A percentile compares a stretch with the other conserved stretches of the same genome.
Evolutionary conservation across 176 grass and related monocot species (phyloP).

Genomic region (Miscanthus lutarioriparius): DNA sequence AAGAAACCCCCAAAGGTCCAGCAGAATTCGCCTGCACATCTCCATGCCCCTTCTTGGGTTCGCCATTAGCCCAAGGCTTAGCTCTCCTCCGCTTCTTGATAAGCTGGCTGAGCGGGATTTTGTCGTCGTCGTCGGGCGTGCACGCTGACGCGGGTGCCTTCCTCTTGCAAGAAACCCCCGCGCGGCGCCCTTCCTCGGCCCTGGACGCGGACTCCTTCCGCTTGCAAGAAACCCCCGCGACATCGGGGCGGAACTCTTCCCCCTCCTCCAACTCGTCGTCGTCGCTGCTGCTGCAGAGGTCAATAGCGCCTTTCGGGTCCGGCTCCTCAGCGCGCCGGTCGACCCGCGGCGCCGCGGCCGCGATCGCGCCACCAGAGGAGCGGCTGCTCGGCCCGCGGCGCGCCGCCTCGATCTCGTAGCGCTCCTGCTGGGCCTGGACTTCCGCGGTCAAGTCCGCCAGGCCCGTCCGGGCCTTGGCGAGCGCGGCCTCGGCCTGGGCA

Average conservation of each 20-base stretch:
- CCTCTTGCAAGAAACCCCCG: not conserved
- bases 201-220: not conserved
- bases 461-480: not conserved
- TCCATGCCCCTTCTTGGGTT: not conserved
- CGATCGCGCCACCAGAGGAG: not conserved
- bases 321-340: not conserved
- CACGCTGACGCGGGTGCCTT: not conserved
- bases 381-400: too few species aligned
- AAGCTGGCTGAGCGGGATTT: slow-evolving; percentile 25
- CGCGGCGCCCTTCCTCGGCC: not conserved
- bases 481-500: not conserved
- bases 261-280: not conserved
- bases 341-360: not conserved
- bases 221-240: not conserved
- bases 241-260: not conserved
- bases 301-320: not conserved
- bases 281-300: too few species aligned
- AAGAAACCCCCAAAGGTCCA: not conserved
- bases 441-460: not conserved
- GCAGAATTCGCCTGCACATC: not conserved
- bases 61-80: not conserved
- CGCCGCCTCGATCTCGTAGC: not conserved
- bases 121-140: slow-evolving; percentile 20
- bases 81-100: slow-evolving; percentile 3
- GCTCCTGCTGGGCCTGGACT: not conserved